Conservation (phyloP, 2,329 filamentous ascomycete genomes). For the Neofusicoccum ribis region DNA sequence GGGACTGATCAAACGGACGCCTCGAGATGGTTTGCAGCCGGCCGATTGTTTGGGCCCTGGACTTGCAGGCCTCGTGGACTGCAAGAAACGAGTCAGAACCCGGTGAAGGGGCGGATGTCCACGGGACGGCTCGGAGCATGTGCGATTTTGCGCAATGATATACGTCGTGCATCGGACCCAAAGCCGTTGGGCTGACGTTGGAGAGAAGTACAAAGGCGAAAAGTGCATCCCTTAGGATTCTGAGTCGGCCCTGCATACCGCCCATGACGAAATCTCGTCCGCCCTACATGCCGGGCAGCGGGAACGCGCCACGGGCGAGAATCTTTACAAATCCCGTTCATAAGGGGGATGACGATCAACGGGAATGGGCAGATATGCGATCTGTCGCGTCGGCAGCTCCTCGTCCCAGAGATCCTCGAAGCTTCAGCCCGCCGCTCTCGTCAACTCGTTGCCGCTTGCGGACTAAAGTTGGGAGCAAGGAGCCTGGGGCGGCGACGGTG, state of each 20-base stretch:
- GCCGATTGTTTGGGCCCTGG: not conserved
- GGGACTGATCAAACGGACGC: not conserved
- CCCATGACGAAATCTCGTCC: not conserved
- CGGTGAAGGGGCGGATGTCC: not conserved
- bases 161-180: not conserved
- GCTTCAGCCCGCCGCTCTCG: not conserved
- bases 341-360: conserved; percentile 2
- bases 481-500: not conserved
- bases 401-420: conserved; percentile 10
- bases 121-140: conserved; percentile 14
- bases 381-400: not conserved
- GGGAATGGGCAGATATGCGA: not conserved
- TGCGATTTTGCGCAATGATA: conserved; percentile 14
- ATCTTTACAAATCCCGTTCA: not conserved
- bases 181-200: not conserved
- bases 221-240: not conserved
- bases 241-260: not conserved
- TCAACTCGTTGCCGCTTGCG: not conserved
- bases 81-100: not conserved
- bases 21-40: not conserved
- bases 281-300: not conserved
- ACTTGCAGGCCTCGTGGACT: not conserved
- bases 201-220: not conserved
- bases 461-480: not conserved
- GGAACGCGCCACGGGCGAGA: not conserved